Evolutionary conservation across 164 flowering plant genomes (phyloP).

Genomic region (Nymphaea thermarum): DNA sequence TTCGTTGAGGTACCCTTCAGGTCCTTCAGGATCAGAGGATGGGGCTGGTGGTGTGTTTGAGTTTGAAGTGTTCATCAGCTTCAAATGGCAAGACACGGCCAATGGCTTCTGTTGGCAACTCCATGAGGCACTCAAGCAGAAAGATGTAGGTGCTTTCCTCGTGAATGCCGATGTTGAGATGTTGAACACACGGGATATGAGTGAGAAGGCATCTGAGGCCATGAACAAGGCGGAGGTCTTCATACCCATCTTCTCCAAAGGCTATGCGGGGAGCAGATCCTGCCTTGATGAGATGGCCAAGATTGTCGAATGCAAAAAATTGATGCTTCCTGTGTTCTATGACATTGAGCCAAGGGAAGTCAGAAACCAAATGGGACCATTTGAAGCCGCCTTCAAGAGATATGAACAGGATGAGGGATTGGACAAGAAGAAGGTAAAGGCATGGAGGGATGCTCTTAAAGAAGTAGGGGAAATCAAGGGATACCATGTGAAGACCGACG

Average conservation of each 20-base stretch:
- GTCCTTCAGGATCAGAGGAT: not conserved
- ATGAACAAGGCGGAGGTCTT: not conserved
- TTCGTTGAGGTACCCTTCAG: too few relatives aligned
- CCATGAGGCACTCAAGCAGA: not conserved
- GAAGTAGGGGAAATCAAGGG: not conserved
- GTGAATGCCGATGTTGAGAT: not conserved
- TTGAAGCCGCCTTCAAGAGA: not conserved
- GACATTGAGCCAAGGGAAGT: not conserved
- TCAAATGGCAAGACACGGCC: not conserved
- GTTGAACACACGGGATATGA: not conserved
- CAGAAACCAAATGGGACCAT: not conserved
- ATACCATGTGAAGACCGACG: not conserved
- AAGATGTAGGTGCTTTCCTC: not conserved
- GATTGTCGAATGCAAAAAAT: not conserved
- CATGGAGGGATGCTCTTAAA: not conserved
- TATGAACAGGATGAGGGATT: not conserved
- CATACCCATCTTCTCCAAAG: not conserved
- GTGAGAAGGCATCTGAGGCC: not conserved
- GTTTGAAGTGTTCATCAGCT: not conserved
- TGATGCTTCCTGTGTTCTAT: not conserved
- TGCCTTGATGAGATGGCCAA: not conserved
- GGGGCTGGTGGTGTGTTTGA: not conserved
- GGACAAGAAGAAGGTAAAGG: not conserved
- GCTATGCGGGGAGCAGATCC: not conserved
- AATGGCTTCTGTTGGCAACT: not conserved